phyloP scores from a whole-genome alignment of 2,329 filamentous ascomycete genomes.

The Paraconiothyrium sp. region DNA sequence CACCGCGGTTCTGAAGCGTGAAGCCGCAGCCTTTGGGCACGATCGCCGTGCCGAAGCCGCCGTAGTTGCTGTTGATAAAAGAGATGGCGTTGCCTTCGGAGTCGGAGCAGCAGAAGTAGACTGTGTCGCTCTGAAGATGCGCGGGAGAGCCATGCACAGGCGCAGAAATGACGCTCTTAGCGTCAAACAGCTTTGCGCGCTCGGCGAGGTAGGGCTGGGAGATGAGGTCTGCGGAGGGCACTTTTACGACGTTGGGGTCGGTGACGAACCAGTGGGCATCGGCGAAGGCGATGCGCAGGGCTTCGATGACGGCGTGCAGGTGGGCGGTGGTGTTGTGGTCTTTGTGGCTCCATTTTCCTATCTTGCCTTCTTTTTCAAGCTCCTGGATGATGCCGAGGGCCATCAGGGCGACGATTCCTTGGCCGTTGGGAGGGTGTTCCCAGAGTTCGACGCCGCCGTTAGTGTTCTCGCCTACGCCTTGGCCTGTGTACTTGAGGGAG shows the following conservation, averaged over 20 bases:
- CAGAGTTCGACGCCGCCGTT: conserved; percentile 78
- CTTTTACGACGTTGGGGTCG: conserved; percentile 76
- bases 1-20: conserved; percentile 91
- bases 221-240: conserved; percentile 76
- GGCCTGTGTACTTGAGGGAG: conserved; percentile 78
- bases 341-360: conserved; percentile 72
- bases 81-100: conserved; percentile 85
- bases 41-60: conserved; percentile 86
- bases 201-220: conserved; percentile 77
- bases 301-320: conserved; percentile 87
- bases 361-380: conserved; percentile 77
- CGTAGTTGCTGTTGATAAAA: conserved; percentile 97
- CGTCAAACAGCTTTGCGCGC: conserved; percentile 70
- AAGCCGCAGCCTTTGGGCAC: conserved; percentile 89
- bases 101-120: conserved; percentile 91
- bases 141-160: conserved; percentile 78
- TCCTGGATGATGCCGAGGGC: conserved; percentile 90
- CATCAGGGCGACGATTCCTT: conserved; percentile 95
- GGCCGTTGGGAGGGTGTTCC: conserved; percentile 97
- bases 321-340: conserved; percentile 82
- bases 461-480: conserved; percentile 63
- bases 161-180: conserved; percentile 60
- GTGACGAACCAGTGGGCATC: conserved; percentile 92
- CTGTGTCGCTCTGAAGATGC: conserved; percentile 86
- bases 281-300: conserved; percentile 87